Evolutionary conservation across 192 early-diverging fungal species (phyloP).

Genomic region (Dissophora ornata): DNA sequence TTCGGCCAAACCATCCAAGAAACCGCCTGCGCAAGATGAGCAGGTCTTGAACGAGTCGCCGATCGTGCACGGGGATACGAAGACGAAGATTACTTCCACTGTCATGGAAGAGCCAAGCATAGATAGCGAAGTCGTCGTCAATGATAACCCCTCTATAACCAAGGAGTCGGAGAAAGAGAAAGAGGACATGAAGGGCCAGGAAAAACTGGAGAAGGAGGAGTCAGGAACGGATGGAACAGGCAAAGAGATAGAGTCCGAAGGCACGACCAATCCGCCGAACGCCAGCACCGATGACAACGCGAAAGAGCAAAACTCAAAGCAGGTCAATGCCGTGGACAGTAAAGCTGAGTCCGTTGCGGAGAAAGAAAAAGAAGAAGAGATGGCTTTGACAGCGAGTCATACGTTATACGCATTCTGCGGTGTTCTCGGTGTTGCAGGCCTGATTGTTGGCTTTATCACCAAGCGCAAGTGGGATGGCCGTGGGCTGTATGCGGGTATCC

Average conservation of each 20-base stretch:
- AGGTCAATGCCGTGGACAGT: not conserved
- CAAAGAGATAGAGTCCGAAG: not conserved
- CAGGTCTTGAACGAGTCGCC: constrained; percentile 12
- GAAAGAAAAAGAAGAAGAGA: constrained; percentile 5
- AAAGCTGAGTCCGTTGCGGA: not conserved
- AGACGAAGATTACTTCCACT: not conserved
- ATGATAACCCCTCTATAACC: constrained; percentile 1
- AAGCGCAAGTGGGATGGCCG: constrained; percentile 26
- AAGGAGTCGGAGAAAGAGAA: not conserved
- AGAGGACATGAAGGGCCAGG: not conserved
- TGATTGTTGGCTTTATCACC: constrained; percentile 17
- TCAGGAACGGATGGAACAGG: not conserved
- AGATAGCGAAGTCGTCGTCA: constrained; percentile 18
- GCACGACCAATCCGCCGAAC: too few species aligned
- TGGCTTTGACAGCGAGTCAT: not conserved
- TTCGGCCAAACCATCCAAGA: not conserved
- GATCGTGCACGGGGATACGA: not conserved
- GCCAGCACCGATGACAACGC: not conserved
- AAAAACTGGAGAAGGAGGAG: too few species aligned
- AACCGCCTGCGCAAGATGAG: not conserved
- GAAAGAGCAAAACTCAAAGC: not conserved
- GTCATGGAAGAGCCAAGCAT: too few species aligned
- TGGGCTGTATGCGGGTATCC: constrained; percentile 13
- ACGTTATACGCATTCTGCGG: constrained; percentile 26
- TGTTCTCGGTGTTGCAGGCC: constrained; percentile 10